Conservation (phyloP, 1,139 yeast species). For the Taphrina wiesneri region DNA sequence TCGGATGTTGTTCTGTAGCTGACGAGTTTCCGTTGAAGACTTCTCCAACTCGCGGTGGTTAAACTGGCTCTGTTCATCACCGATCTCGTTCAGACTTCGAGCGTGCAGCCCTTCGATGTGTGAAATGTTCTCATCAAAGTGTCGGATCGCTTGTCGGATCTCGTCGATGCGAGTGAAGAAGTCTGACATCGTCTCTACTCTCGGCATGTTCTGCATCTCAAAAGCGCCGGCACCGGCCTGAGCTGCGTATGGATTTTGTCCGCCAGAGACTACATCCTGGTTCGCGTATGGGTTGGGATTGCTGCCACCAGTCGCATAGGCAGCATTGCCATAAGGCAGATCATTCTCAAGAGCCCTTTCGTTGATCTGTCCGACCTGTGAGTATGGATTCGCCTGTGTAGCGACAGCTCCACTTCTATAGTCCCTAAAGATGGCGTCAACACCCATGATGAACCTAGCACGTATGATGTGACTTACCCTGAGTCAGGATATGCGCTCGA, state of each 20-base stretch:
- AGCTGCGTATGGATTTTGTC: slow-evolving; percentile 18
- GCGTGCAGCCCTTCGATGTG: slow-evolving; percentile 80
- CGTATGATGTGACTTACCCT: background rate
- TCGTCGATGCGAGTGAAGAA: slow-evolving; percentile 61
- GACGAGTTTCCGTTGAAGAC: slow-evolving; percentile 73
- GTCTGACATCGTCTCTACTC: slow-evolving; percentile 24
- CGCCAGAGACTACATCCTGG: background rate
- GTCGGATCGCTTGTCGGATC: slow-evolving; percentile 76
- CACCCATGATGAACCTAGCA: too few relatives aligned
- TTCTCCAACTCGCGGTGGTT: slow-evolving; percentile 75
- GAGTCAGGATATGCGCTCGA: slow-evolving; percentile 21
- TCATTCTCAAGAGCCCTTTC: slow-evolving; percentile 22
- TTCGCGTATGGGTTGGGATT: slow-evolving; percentile 9
- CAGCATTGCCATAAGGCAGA: slow-evolving; percentile 21
- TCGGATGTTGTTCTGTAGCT: slow-evolving; percentile 73
- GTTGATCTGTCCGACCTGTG: background rate
- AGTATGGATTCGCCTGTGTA: slow-evolving; percentile 12
- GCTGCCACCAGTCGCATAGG: slow-evolving; percentile 17
- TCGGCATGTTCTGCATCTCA: slow-evolving; percentile 28
- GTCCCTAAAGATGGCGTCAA: background rate
- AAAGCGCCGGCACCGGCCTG: slow-evolving; percentile 9
- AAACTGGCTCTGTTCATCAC: slow-evolving; percentile 69
- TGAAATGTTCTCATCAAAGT: slow-evolving; percentile 74
- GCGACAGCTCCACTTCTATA: slow-evolving; percentile 6
- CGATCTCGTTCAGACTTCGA: slow-evolving; percentile 76